Evolutionary conservation across 2,329 filamentous ascomycete genomes (phyloP).

Genomic region (Cercospora berteroae): DNA sequence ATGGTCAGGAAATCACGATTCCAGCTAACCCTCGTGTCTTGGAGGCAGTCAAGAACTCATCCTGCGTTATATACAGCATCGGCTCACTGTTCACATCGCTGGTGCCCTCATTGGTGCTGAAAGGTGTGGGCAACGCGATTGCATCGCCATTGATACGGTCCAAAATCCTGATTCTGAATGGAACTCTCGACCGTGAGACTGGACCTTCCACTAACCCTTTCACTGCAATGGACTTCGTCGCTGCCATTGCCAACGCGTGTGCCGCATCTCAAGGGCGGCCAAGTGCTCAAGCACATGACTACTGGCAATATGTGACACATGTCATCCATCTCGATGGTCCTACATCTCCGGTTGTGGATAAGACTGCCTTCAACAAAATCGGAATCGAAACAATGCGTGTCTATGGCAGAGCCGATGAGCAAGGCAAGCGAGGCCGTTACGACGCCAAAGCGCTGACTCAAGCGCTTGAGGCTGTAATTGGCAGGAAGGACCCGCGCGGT

Average conservation of each 20-base stretch:
- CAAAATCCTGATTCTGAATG: constrained; percentile 84
- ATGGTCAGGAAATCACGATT: constrained; percentile 91
- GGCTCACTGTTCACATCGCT: constrained; percentile 92
- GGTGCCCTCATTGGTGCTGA: constrained; percentile 75
- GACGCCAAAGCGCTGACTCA: constrained; percentile 72
- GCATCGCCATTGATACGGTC: constrained; percentile 54
- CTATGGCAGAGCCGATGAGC: constrained; percentile 66
- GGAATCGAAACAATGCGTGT: constrained; percentile 77
- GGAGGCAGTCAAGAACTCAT: constrained; percentile 61
- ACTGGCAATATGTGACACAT: constrained; percentile 74
- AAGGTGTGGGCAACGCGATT: constrained; percentile 67
- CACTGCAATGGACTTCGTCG: constrained; percentile 76
- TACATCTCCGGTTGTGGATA: constrained; percentile 68
- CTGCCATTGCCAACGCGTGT: constrained; percentile 72
- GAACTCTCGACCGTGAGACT: constrained; percentile 80
- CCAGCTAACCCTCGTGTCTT: constrained; percentile 79
- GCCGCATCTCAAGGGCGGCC: constrained; percentile 59
- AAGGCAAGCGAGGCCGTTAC: constrained; percentile 62
- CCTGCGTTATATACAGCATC: constrained; percentile 82
- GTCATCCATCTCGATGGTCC: constrained; percentile 74
- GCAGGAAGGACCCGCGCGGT: constrained; percentile 57
- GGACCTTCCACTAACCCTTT: constrained; percentile 66
- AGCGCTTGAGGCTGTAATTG: constrained; percentile 74
- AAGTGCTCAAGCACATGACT: constrained; percentile 45
- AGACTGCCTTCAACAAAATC: constrained; percentile 58